Conservation (phyloP, 495 filamentous ascomycete species). For the Thozetella sp. region DNA sequence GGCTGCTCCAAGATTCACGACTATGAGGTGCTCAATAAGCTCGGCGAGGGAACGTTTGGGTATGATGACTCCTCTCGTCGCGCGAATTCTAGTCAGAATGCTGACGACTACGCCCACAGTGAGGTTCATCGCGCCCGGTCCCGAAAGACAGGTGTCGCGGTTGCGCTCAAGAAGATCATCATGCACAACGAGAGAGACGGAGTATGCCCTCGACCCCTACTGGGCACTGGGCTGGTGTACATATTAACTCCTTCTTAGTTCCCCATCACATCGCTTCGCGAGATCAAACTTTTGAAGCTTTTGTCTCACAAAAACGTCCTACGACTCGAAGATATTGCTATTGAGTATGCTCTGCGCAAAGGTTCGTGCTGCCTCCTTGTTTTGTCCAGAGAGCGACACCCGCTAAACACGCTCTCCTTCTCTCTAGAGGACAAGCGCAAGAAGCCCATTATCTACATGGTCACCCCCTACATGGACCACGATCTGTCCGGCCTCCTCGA, state of each 20-base stretch:
- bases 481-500: conserved; percentile 95
- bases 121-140: conserved; percentile 91
- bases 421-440: conserved; percentile 70
- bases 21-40: conserved; percentile 87
- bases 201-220: conserved; percentile 33
- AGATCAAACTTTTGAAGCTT: conserved; percentile 96
- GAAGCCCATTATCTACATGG: conserved; percentile 95
- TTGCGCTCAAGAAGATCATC: conserved; percentile 94
- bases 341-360: conserved; percentile 73
- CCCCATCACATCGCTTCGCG: conserved; percentile 76
- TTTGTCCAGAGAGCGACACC: neutral
- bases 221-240: neutral
- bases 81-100: neutral
- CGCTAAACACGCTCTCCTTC: conserved; percentile 10
- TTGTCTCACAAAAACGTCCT: conserved; percentile 89
- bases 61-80: conserved; percentile 33
- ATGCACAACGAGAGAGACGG: conserved; percentile 88
- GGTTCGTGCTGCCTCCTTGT: conserved; percentile 37
- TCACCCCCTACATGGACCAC: conserved; percentile 98
- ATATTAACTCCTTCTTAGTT: conserved; percentile 44
- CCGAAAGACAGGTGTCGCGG: conserved; percentile 67
- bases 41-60: conserved; percentile 98
- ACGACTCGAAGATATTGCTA: conserved; percentile 90
- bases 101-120: conserved; percentile 40
- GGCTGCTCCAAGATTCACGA: conserved; percentile 88